Evolutionary conservation across 352 stramenopile genomes (phyloP).

Genomic region (Phytopythium boreale): DNA sequence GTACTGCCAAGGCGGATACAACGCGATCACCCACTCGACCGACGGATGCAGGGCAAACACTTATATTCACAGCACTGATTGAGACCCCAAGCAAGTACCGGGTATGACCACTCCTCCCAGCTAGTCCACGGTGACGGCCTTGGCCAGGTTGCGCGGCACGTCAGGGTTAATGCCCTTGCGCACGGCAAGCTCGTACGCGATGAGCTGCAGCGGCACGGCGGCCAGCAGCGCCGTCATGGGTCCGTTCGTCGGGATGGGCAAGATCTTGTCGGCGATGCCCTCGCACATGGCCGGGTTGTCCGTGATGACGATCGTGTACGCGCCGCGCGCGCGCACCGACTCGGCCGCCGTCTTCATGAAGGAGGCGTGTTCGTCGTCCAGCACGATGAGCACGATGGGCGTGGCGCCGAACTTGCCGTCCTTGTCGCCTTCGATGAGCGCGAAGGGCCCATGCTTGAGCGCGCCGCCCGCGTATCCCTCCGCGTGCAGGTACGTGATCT

Average conservation of each 20-base stretch:
- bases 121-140: conserved; percentile 99
- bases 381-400: conserved; percentile 96
- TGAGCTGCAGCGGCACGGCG: conserved; percentile 96
- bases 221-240: conserved; percentile 95
- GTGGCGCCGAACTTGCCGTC: conserved; percentile 94
- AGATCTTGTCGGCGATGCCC: conserved; percentile 92
- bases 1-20: conserved; percentile 68
- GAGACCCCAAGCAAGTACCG: neutral
- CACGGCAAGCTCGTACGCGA: conserved; percentile 98
- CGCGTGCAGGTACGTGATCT: conserved; percentile 98
- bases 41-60: neutral
- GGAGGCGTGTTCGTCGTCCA: conserved; percentile 96
- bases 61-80: neutral
- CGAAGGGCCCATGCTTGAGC: conserved; percentile 98
- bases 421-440: conserved; percentile 95
- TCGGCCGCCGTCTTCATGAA: conserved; percentile 95
- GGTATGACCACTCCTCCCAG: neutral
- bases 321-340: conserved; percentile 95
- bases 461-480: conserved; percentile 97
- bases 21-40: no score
- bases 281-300: conserved; percentile 93
- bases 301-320: conserved; percentile 97
- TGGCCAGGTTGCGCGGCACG: conserved; percentile 97
- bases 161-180: conserved; percentile 97
- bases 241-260: conserved; percentile 96